Evolutionary conservation across 345 rosid species (phyloP), one percentile per base, ranked within the genome.

Genomic region (Salix koriyanagi): DNA sequence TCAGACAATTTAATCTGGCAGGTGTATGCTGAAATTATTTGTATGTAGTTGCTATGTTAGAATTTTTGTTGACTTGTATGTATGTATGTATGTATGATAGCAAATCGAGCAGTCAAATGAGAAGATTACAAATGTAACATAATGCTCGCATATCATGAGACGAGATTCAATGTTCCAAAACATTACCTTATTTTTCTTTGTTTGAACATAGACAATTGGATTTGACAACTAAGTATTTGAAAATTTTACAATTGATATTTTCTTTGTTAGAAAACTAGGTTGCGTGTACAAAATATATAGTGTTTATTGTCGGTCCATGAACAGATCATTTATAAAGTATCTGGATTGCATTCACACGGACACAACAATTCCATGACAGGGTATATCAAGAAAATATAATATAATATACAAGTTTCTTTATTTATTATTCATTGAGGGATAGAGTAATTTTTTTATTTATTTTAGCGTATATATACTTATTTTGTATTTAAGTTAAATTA

Each of bases 381-480:
- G 7, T 5, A 34, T 34, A 5, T 34, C 5, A 5, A 34, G 37
- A 34, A 5, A 0, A 34, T 34, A 34, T 34, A 34, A 34, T 34
- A 34, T 34, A 34, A 34, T 34, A 34, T 34, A 34, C 4, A 34
- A 0, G 0, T 5, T 34, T 0, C 0, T 1, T 34, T 34, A 34
- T 34, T 5, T 34, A 34, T 34, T 34, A 5, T 34, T 34, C 34
- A 32, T 4, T 0, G 2, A 2, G 5, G 5, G 34, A 32, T 32
- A 4, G 34, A 32, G 34, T 32, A 4, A 4, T 32, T 0, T 4
- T 2, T 4, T 32, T 32, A 0, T 4, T 32, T 32, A 0, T 0
- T 4, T 32, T 32, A 32, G 34, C 34, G 0, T 32, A 34, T 34
- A 34, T 34, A 34, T 34, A 34, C 1, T 34, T 1, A 34, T 34